phyloP scores from a whole-genome alignment of 2,329 filamentous ascomycete species.

The Pyrenochaeta sp. region DNA sequence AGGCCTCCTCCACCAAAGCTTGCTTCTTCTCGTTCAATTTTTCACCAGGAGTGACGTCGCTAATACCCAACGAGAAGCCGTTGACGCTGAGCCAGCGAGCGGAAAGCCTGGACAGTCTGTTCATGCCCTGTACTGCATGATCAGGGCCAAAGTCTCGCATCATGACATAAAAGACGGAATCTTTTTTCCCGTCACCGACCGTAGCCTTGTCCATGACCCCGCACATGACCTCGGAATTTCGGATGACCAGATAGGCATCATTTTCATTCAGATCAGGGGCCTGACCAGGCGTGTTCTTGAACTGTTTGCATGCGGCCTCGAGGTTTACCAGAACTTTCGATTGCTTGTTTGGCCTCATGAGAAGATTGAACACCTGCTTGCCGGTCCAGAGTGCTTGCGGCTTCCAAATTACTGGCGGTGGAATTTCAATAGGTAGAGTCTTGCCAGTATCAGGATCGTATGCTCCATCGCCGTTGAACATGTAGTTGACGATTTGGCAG shows the following conservation, averaged over 20 bases:
- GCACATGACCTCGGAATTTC: slow-evolving; percentile 97
- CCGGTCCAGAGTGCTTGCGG: slow-evolving; percentile 92
- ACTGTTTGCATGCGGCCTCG: slow-evolving; percentile 90
- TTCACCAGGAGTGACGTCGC: slow-evolving; percentile 86
- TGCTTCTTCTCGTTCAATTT: slow-evolving; percentile 76
- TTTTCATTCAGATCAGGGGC: slow-evolving; percentile 77
- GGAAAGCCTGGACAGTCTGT: slow-evolving; percentile 87
- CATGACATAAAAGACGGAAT: slow-evolving; percentile 96
- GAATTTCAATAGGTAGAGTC: slow-evolving; percentile 76
- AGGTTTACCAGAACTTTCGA: slow-evolving; percentile 87
- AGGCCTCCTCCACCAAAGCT: slow-evolving; percentile 77
- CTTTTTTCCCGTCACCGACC: slow-evolving; percentile 96
- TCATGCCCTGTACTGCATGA: slow-evolving; percentile 90
- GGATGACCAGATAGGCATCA: slow-evolving; percentile 89
- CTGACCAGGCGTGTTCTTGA: slow-evolving; percentile 67
- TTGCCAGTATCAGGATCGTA: slow-evolving; percentile 56
- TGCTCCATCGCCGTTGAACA: slow-evolving; percentile 76
- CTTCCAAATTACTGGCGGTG: slow-evolving; percentile 84
- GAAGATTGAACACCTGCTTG: slow-evolving; percentile 92
- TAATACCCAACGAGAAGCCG: slow-evolving; percentile 95
- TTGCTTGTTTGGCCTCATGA: slow-evolving; percentile 88
- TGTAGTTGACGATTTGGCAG: slow-evolving; percentile 88
- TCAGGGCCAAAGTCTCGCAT: slow-evolving; percentile 93
- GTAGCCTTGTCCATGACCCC: slow-evolving; percentile 98
- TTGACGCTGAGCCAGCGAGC: slow-evolving; percentile 87